Percentiles rank a stretch among this genome's conserved stretches.
phyloP scores from a whole-genome alignment of 176 grass and related monocot genomes.

The Ampelocalamus luodianensis region DNA sequence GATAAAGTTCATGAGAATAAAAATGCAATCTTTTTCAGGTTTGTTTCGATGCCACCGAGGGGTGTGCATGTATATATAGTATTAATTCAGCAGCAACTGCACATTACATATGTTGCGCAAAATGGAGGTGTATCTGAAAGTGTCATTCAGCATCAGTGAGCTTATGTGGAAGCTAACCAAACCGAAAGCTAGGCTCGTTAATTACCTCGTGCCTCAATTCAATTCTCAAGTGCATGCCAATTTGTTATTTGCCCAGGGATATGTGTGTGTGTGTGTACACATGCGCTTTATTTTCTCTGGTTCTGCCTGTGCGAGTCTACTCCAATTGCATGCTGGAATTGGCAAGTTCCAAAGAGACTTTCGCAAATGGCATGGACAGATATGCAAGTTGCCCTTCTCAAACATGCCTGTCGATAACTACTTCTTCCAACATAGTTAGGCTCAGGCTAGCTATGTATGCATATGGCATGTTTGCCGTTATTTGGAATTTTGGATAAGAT shows the following conservation, averaged over 20 bases:
- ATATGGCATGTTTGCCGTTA: neutral
- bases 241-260: neutral
- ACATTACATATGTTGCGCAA: too few species aligned
- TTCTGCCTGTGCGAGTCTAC: neutral
- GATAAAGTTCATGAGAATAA: neutral
- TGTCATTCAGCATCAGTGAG: neutral
- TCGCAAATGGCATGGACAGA: neutral
- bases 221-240: neutral
- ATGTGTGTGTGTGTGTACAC: neutral
- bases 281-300: neutral
- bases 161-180: conserved; percentile 15
- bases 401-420: conserved; percentile 11
- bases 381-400: conserved; percentile 5
- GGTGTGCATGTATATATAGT: too few species aligned
- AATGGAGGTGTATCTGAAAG: neutral
- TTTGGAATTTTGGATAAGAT: conserved; percentile 35
- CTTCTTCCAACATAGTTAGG: conserved; percentile 5
- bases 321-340: neutral
- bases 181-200: neutral
- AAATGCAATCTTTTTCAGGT: neutral
- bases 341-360: conserved; percentile 8
- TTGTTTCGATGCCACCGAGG: neutral
- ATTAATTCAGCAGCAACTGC: too few species aligned
- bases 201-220: neutral
- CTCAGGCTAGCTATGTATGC: neutral